Conservation (phyloP, 2,329 filamentous ascomycete species). For the Microthyrium microscopicum region DNA sequence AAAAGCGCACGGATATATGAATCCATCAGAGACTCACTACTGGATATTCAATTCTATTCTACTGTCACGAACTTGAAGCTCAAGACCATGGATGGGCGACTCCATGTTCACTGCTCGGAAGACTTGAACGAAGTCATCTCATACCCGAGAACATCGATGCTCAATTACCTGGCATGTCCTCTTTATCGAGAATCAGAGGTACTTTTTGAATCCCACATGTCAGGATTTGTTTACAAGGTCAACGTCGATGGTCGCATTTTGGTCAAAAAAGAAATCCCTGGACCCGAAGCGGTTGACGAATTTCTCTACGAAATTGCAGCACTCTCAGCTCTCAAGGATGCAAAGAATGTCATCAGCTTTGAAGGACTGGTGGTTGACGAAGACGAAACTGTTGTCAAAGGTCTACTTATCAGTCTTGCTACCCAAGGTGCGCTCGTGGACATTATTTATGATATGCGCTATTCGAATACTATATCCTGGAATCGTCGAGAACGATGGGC, state of each 20-base stretch:
- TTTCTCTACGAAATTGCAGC: conserved; percentile 97
- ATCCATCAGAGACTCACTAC: conserved; percentile 76
- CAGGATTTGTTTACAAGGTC: conserved; percentile 95
- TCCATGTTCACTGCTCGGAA: conserved; percentile 96
- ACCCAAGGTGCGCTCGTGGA: conserved; percentile 79
- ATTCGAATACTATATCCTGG: conserved; percentile 43
- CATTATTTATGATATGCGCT: conserved; percentile 64
- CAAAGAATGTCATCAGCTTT: conserved; percentile 66
- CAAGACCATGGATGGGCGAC: conserved; percentile 67
- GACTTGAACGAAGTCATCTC: conserved; percentile 88
- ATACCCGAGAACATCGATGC: conserved; percentile 57
- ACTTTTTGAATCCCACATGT: conserved; percentile 80
- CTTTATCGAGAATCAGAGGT: conserved; percentile 25
- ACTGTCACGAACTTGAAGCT: conserved; percentile 93
- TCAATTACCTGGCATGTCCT: conserved; percentile 47
- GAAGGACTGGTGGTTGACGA: conserved; percentile 81
- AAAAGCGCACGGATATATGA: conserved; percentile 91
- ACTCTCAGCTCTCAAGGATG: conserved; percentile 58
- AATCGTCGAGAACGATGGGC: conserved; percentile 70
- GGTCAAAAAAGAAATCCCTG: conserved; percentile 97
- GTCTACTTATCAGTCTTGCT: conserved; percentile 76
- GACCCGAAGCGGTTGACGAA: conserved; percentile 86
- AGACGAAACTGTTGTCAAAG: conserved; percentile 56
- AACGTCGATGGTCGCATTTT: conserved; percentile 48
- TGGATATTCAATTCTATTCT: conserved; percentile 90